Evolutionary conservation across 2,329 filamentous ascomycete species (phyloP), one percentile per base, ranked within the genome.

Genomic region (Penicillium sp.): DNA sequence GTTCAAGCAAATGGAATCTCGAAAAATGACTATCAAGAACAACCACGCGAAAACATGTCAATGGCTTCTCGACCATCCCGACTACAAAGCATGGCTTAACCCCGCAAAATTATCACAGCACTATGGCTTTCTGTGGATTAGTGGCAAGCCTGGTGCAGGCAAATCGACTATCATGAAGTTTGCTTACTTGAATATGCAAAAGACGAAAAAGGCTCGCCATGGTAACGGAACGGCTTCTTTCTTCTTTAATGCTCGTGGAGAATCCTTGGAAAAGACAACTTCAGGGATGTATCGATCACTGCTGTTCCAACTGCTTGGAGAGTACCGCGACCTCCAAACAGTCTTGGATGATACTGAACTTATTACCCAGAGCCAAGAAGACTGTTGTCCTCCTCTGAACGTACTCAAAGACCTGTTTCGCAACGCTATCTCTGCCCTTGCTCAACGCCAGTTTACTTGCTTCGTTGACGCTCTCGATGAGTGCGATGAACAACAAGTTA

Each of bases 391-490:
- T 9, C 60, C 75, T 26, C 46, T 72, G 56, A 55, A 56, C 12
- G 11, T 23, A 24, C 40, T 54, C n/a, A 54, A 47, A 16, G 26
- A 38, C 14, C 55, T 71, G 9, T 66, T 75, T 24, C 40, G 55
- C 3, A 47, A 62, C 0, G 58, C 61, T 5, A 35, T 66, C 23
- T 12, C 2, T 3, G 6, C 18, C 11, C 61, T 68, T 2, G 60
- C 57, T 12, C 12, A 59, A 23, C 58, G 58, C 1, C 23, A 24
- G 1, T 61, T 70, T 47, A 66, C 59, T 0, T 74, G 69, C 51
- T 72, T 78, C 51, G 65, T 79, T 43, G 77, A 79, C 62, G 77
- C 77, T 5, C 68, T 79, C 12, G 76, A 79, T 58, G 77, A 79
- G 61, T 78, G 75, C 61, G 63, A 73, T 7, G 71, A 76, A 56